A percentile compares a stretch with the other conserved stretches of the same genome.
Evolutionary conservation across 2,329 filamentous ascomycete genomes (phyloP).

Genomic region (Ambrosiella cleistominuta): DNA sequence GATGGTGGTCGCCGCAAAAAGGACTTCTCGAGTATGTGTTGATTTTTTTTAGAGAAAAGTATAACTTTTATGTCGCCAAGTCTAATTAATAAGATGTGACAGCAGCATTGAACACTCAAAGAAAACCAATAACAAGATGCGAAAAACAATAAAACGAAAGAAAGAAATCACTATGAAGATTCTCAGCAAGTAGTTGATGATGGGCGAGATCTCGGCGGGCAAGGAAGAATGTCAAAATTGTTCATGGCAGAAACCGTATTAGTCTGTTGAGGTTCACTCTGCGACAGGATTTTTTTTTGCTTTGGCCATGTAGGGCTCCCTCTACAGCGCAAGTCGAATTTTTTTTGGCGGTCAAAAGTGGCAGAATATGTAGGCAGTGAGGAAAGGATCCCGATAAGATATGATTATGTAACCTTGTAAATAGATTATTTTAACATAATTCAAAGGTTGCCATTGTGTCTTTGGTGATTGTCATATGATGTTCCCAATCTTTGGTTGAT

Average conservation of each 20-base stretch:
- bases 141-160: not conserved
- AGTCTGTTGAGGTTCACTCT: not conserved
- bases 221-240: not conserved
- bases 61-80: not conserved
- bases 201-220: not conserved
- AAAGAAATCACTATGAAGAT: not conserved
- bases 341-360: slow-evolving; percentile 29
- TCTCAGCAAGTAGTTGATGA: not conserved
- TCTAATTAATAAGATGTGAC: not conserved
- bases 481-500: no score
- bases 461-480: no score
- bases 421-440: not conserved
- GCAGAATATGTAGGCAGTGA: slow-evolving; percentile 21
- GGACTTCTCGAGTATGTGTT: no score
- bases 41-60: not conserved
- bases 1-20: no score
- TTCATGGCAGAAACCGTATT: not conserved
- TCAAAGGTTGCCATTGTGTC: no score
- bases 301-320: slow-evolving; percentile 9
- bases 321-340: slow-evolving; percentile 16
- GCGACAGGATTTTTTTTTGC: slow-evolving; percentile 8
- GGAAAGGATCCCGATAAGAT: not conserved
- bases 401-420: not conserved
- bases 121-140: not conserved
- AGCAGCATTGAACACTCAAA: not conserved